phyloP scores from a whole-genome alignment of 2,329 filamentous ascomycete species.

The Tympanopsis confertula region DNA sequence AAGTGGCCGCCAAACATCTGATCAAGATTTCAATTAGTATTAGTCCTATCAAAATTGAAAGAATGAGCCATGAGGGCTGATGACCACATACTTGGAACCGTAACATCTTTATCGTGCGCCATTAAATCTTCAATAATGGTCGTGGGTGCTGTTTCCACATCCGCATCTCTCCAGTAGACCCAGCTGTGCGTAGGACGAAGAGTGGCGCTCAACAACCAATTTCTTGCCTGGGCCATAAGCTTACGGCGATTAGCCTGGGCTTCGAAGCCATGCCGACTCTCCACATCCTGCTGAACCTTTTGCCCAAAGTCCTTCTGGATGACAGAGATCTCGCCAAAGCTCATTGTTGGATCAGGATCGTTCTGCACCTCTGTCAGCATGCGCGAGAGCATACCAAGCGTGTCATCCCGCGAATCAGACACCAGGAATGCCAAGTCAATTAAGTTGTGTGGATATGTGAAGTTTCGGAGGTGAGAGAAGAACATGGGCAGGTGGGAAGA shows the following conservation, averaged over 20 bases:
- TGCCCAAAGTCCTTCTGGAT: slow-evolving; percentile 99
- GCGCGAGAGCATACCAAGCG: slow-evolving; percentile 62
- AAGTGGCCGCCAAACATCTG: slow-evolving; percentile 95
- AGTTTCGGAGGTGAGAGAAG: slow-evolving; percentile 91
- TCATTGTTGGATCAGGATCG: slow-evolving; percentile 65
- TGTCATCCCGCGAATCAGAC: slow-evolving; percentile 91
- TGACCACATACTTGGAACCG: slow-evolving; percentile 82
- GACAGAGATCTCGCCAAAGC: slow-evolving; percentile 91
- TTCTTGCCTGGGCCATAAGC: slow-evolving; percentile 93
- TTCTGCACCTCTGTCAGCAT: slow-evolving; percentile 71
- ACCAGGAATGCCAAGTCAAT: slow-evolving; percentile 95
- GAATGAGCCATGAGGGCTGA: slow-evolving; percentile 11
- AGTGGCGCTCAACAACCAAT: slow-evolving; percentile 91
- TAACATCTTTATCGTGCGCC: slow-evolving; percentile 97
- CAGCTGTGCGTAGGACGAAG: slow-evolving; percentile 91
- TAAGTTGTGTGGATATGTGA: slow-evolving; percentile 92
- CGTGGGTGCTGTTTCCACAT: slow-evolving; percentile 92
- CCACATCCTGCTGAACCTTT: slow-evolving; percentile 93
- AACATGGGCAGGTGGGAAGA: slow-evolving; percentile 92
- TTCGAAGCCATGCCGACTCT: slow-evolving; percentile 93
- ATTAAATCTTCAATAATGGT: slow-evolving; percentile 96
- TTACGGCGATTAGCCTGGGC: slow-evolving; percentile 89
- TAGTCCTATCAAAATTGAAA: slow-evolving; percentile 2
- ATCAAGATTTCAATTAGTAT: background rate
- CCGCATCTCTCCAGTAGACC: slow-evolving; percentile 99